Evolutionary conservation across 1,284 basidiomycete species (phyloP), one percentile per base, ranked within the genome.

Genomic region (Ustilago cynodontis): DNA sequence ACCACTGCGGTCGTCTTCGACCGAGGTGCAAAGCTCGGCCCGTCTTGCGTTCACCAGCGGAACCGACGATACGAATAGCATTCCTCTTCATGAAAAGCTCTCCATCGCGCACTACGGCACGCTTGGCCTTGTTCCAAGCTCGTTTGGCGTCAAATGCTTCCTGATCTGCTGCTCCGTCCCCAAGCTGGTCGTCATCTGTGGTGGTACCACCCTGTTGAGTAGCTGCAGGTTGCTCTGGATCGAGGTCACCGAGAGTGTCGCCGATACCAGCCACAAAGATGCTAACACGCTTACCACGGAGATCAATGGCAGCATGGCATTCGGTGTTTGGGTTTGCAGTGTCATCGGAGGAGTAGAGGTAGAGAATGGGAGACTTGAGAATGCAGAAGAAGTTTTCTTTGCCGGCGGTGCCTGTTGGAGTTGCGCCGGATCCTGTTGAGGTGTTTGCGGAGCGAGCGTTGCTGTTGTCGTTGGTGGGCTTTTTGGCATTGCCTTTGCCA

Each of bases 51-150:
- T 72, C 68, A 14, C 26, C 47, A 18, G 71, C 57, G 1, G 67
- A 60, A 9, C 72, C 77, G 22, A 84, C 72, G 55, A 85, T 81
- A 51, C 81, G 78, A 14, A 85, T 73, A 16, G 83, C 83, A 41
- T 84, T 85, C 26, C 83, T 77, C 57, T 82, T 82, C 68, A 78
- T 75, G 57, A 84, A 85, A 11, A 85, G 80, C 65, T 84, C 79
- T n/a, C 81, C 81, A 37, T 84, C 82, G 39, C 71, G 71, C 8
- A 80, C 74, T 2, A 61, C 59, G 26, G 77, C 77, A 10, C 77
- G 64, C 49, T 70, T 64, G 11, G 77, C 77, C 55, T 59, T 76
- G 16, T 43, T 58, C 71, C 75, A 80, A 5, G 52, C 68, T 16
- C 50, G 33, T 26, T 59, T 60, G 7, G 75, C 57, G 29, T 64